phyloP scores from a whole-genome alignment of 257 asterid genomes.

The Thymus mandschuricus region DNA sequence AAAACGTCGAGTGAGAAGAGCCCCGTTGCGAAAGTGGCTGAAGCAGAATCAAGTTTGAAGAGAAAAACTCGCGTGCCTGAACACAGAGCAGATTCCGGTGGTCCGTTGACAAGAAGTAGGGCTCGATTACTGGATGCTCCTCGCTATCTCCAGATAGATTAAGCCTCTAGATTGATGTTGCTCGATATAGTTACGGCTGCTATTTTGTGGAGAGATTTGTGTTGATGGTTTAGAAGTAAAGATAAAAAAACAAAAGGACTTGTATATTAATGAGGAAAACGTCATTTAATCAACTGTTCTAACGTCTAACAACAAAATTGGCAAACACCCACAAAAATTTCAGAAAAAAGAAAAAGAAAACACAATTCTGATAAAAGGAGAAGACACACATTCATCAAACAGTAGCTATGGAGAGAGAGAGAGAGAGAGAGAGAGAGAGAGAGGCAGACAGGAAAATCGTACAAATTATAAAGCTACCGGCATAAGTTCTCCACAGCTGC shows the following conservation, averaged over 20 bases:
- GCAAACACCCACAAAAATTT: slow-evolving; percentile 3
- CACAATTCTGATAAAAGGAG: slow-evolving; percentile 12
- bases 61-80: slow-evolving; percentile 17
- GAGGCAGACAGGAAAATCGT: slow-evolving; percentile 4
- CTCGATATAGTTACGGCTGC: neutral
- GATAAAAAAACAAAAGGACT: no score
- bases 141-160: neutral
- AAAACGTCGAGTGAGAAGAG: neutral
- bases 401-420: slow-evolving; percentile 1
- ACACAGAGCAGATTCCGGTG: slow-evolving; percentile 17
- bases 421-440: neutral
- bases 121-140: neutral
- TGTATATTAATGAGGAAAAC: neutral
- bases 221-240: neutral
- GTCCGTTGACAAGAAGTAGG: slow-evolving; percentile 34
- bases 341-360: neutral
- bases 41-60: slow-evolving; percentile 22
- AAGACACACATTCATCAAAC: neutral
- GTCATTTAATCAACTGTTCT: neutral
- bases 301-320: slow-evolving; percentile 1
- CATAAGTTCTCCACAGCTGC: slow-evolving; percentile 83
- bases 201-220: neutral
- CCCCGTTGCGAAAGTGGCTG: slow-evolving; percentile 34
- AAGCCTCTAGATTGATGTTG: no score
- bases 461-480: slow-evolving; percentile 33